Evolutionary conservation across 164 flowering plant genomes (phyloP).

Genomic region (Buxus sempervirens): DNA sequence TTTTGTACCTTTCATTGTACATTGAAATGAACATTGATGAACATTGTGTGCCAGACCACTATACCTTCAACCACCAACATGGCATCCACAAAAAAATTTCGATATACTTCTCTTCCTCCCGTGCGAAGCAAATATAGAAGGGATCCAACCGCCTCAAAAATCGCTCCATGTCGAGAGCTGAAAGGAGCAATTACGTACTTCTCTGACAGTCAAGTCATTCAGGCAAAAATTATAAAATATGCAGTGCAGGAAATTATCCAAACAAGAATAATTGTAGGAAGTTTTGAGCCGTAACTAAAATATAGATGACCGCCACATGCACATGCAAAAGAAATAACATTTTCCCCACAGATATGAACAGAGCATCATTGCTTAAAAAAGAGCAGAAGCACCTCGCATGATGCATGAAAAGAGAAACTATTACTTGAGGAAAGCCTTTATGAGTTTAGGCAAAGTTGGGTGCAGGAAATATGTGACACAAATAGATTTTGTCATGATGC

Average conservation of each 20-base stretch:
- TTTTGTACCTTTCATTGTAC: not conserved
- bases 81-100: slow-evolving; percentile 73
- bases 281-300: not conserved
- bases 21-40: not conserved
- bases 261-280: not conserved
- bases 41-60: slow-evolving; percentile 1
- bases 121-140: slow-evolving; percentile 79
- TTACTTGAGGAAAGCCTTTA: not conserved
- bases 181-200: slow-evolving; percentile 8
- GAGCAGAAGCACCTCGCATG: not conserved
- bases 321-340: too few species aligned
- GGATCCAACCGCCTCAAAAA: slow-evolving; percentile 76
- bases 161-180: slow-evolving; percentile 69
- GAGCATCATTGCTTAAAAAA: not conserved
- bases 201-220: not conserved
- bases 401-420: not conserved
- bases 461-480: not conserved
- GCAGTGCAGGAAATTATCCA: not conserved
- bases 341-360: not conserved
- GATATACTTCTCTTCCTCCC: slow-evolving; percentile 79
- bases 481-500: not conserved
- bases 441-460: not conserved
- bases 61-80: slow-evolving; percentile 75
- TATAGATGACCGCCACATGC: too few species aligned
- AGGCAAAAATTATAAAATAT: not conserved